Percentiles rank a stretch among this genome's conserved stretches.
Evolutionary conservation across 495 filamentous ascomycete genomes (phyloP).

Genomic region (Aspergillus saccharolyticus): DNA sequence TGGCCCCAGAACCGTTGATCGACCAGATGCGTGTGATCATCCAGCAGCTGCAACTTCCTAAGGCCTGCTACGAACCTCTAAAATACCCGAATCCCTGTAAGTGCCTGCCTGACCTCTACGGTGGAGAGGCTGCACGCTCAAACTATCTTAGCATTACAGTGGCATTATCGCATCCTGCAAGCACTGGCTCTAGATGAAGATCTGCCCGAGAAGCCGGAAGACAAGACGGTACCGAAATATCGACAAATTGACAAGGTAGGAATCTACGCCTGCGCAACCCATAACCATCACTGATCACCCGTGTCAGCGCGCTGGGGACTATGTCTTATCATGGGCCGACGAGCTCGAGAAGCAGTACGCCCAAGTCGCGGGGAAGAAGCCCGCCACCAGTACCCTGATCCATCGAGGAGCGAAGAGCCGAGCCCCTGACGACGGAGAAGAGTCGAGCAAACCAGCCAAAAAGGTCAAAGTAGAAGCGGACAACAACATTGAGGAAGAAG

Average conservation of each 20-base stretch:
- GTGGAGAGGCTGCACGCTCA: constrained; percentile 8
- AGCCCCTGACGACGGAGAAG: constrained; percentile 23
- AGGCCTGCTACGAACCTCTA: constrained; percentile 70
- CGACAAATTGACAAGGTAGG: constrained; percentile 72
- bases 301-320: constrained; percentile 60
- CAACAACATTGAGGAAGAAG: constrained; percentile 46
- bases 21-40: constrained; percentile 78
- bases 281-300: background rate
- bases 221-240: constrained; percentile 81
- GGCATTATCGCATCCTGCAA: constrained; percentile 95
- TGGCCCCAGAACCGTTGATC: constrained; percentile 63
- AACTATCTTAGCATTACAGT: constrained; percentile 63
- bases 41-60: constrained; percentile 85
- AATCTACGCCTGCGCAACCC: background rate
- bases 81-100: constrained; percentile 84
- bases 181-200: constrained; percentile 91
- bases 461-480: constrained; percentile 46
- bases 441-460: constrained; percentile 34
- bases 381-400: constrained; percentile 31
- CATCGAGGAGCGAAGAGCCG: constrained; percentile 44
- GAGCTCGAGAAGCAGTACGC: constrained; percentile 52
- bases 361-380: constrained; percentile 36
- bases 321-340: constrained; percentile 72
- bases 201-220: constrained; percentile 70
- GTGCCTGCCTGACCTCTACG: constrained; percentile 4